Percentiles rank a stretch among this genome's conserved stretches.
phyloP scores from a whole-genome alignment of 768 basidiomycete species.

The Termitomyces sp. region DNA sequence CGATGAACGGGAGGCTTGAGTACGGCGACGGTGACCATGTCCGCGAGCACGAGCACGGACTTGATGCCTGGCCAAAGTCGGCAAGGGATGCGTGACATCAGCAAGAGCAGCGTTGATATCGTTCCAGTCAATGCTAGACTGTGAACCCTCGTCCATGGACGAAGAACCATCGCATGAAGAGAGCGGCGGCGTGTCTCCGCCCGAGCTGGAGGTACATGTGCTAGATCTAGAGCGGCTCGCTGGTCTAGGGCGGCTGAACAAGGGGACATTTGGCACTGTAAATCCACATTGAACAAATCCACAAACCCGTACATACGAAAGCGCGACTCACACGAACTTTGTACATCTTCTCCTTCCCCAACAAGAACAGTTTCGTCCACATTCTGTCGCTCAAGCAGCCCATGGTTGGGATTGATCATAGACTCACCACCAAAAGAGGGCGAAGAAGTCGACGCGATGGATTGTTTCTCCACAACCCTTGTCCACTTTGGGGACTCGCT shows the following conservation, averaged over 20 bases:
- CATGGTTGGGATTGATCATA: conserved; percentile 61
- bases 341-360: conserved; percentile 62
- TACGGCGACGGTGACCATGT: conserved; percentile 68
- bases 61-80: conserved; percentile 36
- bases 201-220: conserved; percentile 64
- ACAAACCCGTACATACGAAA: background rate
- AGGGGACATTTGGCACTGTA: conserved; percentile 41
- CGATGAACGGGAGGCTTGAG: conserved; percentile 59
- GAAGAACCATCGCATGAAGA: conserved; percentile 60
- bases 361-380: conserved; percentile 60
- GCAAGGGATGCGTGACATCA: conserved; percentile 47
- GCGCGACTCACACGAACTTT: conserved; percentile 41
- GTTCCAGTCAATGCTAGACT: conserved; percentile 72
- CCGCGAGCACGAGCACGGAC: conserved; percentile 52
- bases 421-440: conserved; percentile 61
- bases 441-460: conserved; percentile 53
- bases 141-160: conserved; percentile 65
- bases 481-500: conserved; percentile 36
- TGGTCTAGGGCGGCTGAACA: conserved; percentile 57
- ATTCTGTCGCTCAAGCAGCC: conserved; percentile 60
- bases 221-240: conserved; percentile 57
- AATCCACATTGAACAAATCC: conserved; percentile 1
- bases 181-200: conserved; percentile 66
- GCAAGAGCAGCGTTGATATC: conserved; percentile 54
- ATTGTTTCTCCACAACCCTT: conserved; percentile 54